Conservation (phyloP, 1,139 yeast species). For the Yamadazyma spencermartinsiae region DNA sequence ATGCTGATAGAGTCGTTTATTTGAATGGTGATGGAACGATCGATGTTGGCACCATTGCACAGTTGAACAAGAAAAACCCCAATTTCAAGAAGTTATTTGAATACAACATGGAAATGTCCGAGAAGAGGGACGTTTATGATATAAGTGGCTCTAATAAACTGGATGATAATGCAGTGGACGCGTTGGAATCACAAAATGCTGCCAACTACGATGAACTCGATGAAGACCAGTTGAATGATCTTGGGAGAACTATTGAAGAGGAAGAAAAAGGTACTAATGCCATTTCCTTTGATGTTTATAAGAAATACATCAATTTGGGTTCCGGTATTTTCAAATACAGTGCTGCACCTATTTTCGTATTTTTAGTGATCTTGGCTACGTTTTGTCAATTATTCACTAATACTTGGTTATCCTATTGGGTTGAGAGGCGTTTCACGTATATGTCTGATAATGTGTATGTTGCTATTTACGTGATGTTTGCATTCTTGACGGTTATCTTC, state of each 20-base stretch:
- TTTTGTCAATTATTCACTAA: constrained; percentile 39
- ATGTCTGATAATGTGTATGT: constrained; percentile 30
- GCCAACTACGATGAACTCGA: not conserved
- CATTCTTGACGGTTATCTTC: constrained; percentile 45
- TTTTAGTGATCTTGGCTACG: constrained; percentile 42
- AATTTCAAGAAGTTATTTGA: constrained; percentile 30
- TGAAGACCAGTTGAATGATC: constrained; percentile 11
- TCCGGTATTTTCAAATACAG: constrained; percentile 38
- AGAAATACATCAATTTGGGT: constrained; percentile 37
- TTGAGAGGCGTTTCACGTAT: constrained; percentile 26
- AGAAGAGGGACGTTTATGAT: constrained; percentile 21
- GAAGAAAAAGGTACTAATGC: constrained; percentile 44
- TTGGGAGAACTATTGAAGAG: constrained; percentile 33
- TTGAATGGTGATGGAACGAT: constrained; percentile 33
- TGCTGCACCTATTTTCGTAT: constrained; percentile 33
- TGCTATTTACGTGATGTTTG: constrained; percentile 33
- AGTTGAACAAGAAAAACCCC: constrained; percentile 25
- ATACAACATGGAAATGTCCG: constrained; percentile 22
- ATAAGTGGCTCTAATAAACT: constrained; percentile 7
- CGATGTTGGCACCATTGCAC: constrained; percentile 30
- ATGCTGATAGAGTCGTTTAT: constrained; percentile 42
- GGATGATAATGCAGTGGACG: constrained; percentile 2
- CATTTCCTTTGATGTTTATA: constrained; percentile 37
- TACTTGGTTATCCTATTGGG: constrained; percentile 44
- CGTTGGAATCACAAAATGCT: too few species aligned